Percentiles rank a stretch among this genome's conserved stretches.
Conservation (phyloP, 1,284 basidiomycete genomes). For the Moesziomyces antarcticus region DNA sequence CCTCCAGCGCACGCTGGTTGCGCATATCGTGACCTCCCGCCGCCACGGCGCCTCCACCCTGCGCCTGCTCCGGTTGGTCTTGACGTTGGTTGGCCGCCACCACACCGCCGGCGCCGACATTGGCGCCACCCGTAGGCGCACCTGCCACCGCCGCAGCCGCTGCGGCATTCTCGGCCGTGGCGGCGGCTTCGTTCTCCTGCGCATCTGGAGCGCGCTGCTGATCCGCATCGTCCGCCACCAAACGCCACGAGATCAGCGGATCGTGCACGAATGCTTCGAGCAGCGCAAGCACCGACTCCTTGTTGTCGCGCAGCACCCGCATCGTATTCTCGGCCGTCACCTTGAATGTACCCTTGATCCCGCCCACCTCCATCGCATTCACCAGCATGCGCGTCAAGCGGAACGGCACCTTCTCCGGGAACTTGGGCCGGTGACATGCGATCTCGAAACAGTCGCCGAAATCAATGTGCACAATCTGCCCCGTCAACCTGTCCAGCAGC, state of each 20-base stretch:
- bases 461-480: slow-evolving; percentile 97
- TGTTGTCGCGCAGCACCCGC: slow-evolving; percentile 94
- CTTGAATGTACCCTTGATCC: slow-evolving; percentile 96
- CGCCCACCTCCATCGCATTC: slow-evolving; percentile 96
- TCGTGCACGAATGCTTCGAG: slow-evolving; percentile 82
- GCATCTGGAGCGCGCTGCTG: slow-evolving; percentile 61
- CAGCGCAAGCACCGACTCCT: slow-evolving; percentile 97
- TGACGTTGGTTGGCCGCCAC: slow-evolving; percentile 18
- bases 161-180: slow-evolving; percentile 11
- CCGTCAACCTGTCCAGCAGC: slow-evolving; percentile 88
- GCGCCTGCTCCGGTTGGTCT: neutral
- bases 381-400: slow-evolving; percentile 97
- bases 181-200: slow-evolving; percentile 56
- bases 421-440: slow-evolving; percentile 81
- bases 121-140: slow-evolving; percentile 10
- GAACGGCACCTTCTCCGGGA: slow-evolving; percentile 99
- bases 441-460: slow-evolving; percentile 74
- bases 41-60: neutral
- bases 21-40: slow-evolving; percentile 41
- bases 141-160: slow-evolving; percentile 1
- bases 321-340: slow-evolving; percentile 97
- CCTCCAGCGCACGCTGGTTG: slow-evolving; percentile 64
- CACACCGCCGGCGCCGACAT: slow-evolving; percentile 4
- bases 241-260: slow-evolving; percentile 73
- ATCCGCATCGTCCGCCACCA: slow-evolving; percentile 55